A percentile compares a stretch with the other conserved stretches of the same genome.
These are phyloP conservation scores for Axilococcus clingmanii DNA, from an alignment of 139 green algal genomes.

Conservation along the genomic window DNA sequence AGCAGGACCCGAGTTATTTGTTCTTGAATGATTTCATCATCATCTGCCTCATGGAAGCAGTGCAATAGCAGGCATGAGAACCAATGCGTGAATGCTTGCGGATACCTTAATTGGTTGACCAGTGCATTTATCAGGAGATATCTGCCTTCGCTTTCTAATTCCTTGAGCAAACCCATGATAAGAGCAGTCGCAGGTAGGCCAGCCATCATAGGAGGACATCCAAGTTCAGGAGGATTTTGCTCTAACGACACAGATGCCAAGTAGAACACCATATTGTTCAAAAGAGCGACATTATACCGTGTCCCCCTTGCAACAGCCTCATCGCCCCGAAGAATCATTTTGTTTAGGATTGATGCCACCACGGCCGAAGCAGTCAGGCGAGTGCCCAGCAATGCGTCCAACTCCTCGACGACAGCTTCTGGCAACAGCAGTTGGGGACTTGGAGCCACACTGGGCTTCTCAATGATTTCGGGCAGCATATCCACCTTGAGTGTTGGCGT, in stretches of 20 bases:
- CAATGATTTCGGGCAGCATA: slow-evolving; percentile 83
- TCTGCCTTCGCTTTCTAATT: slow-evolving; percentile 83
- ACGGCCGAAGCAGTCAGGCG: slow-evolving; percentile 14
- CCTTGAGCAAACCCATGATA: slow-evolving; percentile 44
- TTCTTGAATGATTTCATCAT: slow-evolving; percentile 62
- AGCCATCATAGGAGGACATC: too few relatives aligned
- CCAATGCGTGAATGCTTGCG: slow-evolving; percentile 98
- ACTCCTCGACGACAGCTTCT: slow-evolving; percentile 41
- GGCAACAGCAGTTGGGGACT: slow-evolving; percentile 32
- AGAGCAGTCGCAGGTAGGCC: too few relatives aligned
- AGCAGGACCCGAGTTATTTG: slow-evolving; percentile 98
- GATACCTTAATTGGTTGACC: slow-evolving; percentile 98
- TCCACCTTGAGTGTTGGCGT: slow-evolving; percentile 98
- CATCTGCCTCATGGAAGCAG: slow-evolving; percentile 76
- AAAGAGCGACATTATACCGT: slow-evolving; percentile 69
- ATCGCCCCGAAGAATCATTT: slow-evolving; percentile 37
- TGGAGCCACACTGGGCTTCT: slow-evolving; percentile 62
- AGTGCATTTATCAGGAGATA: slow-evolving; percentile 95
- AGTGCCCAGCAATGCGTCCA: slow-evolving; percentile 56
- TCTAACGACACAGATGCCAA: too few relatives aligned
- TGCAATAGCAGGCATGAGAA: slow-evolving; percentile 91
- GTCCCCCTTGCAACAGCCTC: slow-evolving; percentile 15
- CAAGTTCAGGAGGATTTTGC: too few relatives aligned
- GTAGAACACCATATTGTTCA: slow-evolving; percentile 92
- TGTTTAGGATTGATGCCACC: slow-evolving; percentile 36